Evolutionary conservation across 148 eudicot species (phyloP).

Genomic region (Arctostaphylos glauca): DNA sequence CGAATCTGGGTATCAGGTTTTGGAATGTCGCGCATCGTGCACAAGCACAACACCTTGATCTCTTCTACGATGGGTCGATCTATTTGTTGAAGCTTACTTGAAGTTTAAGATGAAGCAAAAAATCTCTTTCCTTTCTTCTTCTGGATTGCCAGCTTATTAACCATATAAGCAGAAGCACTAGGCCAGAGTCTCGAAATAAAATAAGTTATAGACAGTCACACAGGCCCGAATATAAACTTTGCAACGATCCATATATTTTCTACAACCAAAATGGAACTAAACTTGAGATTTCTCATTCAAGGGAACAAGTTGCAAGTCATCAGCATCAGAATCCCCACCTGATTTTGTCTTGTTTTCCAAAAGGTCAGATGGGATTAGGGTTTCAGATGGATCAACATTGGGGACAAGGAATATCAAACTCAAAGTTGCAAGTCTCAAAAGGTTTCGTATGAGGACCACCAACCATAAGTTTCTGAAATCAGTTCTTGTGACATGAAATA

Average conservation of each 20-base stretch:
- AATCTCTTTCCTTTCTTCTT: not conserved
- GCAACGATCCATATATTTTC: not conserved
- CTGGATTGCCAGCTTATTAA: not conserved
- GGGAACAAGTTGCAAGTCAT: constrained; percentile 39
- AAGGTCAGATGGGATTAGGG: constrained; percentile 28
- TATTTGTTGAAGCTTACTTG: too few species aligned
- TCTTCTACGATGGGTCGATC: too few species aligned
- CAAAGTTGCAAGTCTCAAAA: constrained; percentile 46
- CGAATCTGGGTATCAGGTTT: too few species aligned
- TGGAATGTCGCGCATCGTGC: too few species aligned
- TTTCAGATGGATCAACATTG: constrained; percentile 37
- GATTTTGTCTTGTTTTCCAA: constrained; percentile 13
- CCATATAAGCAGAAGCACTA: not conserved
- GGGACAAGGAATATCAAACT: constrained; percentile 54
- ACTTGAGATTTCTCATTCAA: constrained; percentile 14
- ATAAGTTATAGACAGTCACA: too few species aligned
- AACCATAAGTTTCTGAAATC: constrained; percentile 59
- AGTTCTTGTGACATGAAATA: constrained; percentile 53
- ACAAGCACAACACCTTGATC: too few species aligned
- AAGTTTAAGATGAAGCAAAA: not conserved
- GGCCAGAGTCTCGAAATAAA: not conserved
- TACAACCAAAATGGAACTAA: not conserved
- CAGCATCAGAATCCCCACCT: not conserved
- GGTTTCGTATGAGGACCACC: constrained; percentile 45
- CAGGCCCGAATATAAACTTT: not conserved